Evolutionary conservation across 495 filamentous ascomycete species (phyloP).

Genomic region (Cercophora samala): DNA sequence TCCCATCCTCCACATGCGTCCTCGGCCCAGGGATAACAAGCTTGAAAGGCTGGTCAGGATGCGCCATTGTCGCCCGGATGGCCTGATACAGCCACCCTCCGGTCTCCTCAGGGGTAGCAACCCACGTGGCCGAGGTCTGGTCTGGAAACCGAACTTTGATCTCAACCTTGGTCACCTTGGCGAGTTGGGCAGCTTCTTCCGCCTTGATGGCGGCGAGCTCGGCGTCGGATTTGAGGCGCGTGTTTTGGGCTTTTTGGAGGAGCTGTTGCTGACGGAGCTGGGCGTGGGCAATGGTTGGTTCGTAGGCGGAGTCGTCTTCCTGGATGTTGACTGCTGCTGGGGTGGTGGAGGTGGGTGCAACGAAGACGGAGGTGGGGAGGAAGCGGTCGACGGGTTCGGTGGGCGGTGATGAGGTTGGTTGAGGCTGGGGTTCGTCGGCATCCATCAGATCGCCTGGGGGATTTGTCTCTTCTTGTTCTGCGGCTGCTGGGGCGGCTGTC

Average conservation of each 20-base stretch:
- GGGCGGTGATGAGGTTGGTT: background rate
- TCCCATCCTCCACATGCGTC: conserved; percentile 34
- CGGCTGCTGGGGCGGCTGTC: conserved; percentile 8
- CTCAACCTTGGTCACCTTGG: conserved; percentile 62
- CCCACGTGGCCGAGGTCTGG: conserved; percentile 64
- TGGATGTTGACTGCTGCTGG: conserved; percentile 67
- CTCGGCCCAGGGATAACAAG: conserved; percentile 41
- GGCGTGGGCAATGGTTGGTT: conserved; percentile 80
- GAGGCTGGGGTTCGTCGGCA: conserved; percentile 16
- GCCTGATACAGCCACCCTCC: conserved; percentile 64
- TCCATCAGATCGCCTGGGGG: conserved; percentile 22
- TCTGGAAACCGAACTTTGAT: conserved; percentile 88
- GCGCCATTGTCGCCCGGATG: conserved; percentile 52
- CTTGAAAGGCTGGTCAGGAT: conserved; percentile 47
- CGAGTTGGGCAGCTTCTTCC: conserved; percentile 58
- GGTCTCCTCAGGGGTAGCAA: conserved; percentile 61
- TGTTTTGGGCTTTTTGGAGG: conserved; percentile 58
- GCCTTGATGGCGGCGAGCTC: conserved; percentile 59
- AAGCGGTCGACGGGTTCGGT: conserved; percentile 30
- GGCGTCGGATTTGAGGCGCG: conserved; percentile 64
- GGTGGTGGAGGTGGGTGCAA: conserved; percentile 65
- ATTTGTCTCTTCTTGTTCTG: conserved; percentile 5
- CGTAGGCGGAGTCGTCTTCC: conserved; percentile 70
- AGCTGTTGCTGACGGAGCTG: conserved; percentile 76
- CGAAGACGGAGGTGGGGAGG: conserved; percentile 64